Percentiles rank a stretch among this genome's conserved stretches.
Conservation (phyloP, 352 stramenopile species). For the Pythium inflatum region DNA sequence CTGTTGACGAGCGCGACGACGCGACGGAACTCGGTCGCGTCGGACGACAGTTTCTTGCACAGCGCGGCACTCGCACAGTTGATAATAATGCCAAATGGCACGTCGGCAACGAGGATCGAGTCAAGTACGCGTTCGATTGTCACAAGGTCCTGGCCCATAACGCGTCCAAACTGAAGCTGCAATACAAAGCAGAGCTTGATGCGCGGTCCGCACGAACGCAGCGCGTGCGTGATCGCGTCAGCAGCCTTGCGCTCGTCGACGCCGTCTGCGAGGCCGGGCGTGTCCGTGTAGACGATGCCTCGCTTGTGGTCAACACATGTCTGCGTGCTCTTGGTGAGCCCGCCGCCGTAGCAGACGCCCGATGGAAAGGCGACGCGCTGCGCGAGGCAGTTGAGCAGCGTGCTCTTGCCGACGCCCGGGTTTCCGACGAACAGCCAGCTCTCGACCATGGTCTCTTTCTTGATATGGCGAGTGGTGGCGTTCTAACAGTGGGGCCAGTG, state of each 20-base stretch:
- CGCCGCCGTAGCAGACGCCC: slow-evolving; percentile 17
- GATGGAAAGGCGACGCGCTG: slow-evolving; percentile 2
- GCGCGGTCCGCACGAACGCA: neutral
- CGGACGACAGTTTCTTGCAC: neutral
- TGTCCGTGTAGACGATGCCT: slow-evolving; percentile 19
- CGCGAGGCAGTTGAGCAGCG: slow-evolving; percentile 25
- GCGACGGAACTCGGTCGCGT: neutral
- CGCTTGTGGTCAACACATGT: slow-evolving; percentile 1
- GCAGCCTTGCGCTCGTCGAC: neutral
- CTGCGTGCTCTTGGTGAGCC: slow-evolving; percentile 2
- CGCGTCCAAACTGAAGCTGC: neutral
- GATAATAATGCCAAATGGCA: slow-evolving; percentile 24
- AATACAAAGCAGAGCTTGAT: slow-evolving; percentile 26
- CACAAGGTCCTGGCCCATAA: slow-evolving; percentile 15
- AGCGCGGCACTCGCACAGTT: neutral
- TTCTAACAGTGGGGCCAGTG: neutral
- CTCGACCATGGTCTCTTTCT: slow-evolving; percentile 8
- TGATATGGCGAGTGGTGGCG: no score
- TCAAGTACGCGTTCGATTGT: slow-evolving; percentile 26
- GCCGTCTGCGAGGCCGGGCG: slow-evolving; percentile 12
- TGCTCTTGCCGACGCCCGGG: slow-evolving; percentile 21
- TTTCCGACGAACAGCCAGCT: slow-evolving; percentile 20
- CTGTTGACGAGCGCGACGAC: slow-evolving; percentile 20
- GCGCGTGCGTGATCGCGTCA: slow-evolving; percentile 13
- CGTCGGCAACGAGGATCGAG: slow-evolving; percentile 12